Conservation (phyloP, 225 moss, liverwort and hornwort species). For the Pseudisothecium myosuroides region DNA sequence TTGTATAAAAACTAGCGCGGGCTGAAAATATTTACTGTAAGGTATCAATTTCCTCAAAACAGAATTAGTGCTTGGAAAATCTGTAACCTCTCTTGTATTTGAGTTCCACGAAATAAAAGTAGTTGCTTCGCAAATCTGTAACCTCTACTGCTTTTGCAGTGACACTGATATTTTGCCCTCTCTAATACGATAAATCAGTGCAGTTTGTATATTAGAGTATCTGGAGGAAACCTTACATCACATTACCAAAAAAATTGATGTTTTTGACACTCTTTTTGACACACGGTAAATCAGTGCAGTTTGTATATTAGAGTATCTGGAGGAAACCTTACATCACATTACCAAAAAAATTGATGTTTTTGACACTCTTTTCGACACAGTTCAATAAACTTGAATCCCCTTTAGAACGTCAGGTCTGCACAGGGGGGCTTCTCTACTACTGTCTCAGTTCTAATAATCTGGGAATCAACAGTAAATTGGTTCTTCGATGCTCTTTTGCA, state of each 20-base stretch:
- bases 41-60: not conserved
- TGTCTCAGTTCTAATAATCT: not conserved
- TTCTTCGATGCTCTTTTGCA: conserved; percentile 4
- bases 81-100: not conserved
- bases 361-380: not conserved
- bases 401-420: not conserved
- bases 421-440: not conserved
- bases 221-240: not conserved
- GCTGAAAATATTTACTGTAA: not conserved
- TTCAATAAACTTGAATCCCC: not conserved
- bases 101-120: not conserved
- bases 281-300: too few relatives aligned
- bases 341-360: not conserved
- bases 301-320: not conserved
- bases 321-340: not conserved
- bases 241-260: not conserved
- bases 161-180: not conserved
- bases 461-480: not conserved
- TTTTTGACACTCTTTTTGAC: not conserved
- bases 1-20: not conserved
- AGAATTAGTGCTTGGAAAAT: not conserved
- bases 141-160: not conserved
- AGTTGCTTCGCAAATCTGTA: not conserved
- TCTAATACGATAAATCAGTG: not conserved
- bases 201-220: not conserved